A percentile compares a stretch with the other conserved stretches of the same genome.
phyloP scores from a whole-genome alignment of 257 asterid genomes.

The Catharanthus roseus region DNA sequence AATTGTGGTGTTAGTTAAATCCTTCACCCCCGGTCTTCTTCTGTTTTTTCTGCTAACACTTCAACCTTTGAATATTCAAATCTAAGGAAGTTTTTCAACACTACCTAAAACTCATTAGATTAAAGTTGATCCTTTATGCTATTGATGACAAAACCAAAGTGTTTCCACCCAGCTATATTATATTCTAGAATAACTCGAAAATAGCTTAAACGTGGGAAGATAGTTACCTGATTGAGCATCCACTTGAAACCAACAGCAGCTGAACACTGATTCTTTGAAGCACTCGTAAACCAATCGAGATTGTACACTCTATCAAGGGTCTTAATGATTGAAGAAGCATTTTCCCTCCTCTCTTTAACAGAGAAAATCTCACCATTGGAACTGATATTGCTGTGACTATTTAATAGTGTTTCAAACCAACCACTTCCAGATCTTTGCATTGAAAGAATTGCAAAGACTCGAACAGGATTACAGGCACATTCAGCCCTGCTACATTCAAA shows the following conservation, averaged over 20 bases:
- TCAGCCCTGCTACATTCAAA: constrained; percentile 45
- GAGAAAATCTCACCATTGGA: constrained; percentile 93
- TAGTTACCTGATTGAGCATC: constrained; percentile 89
- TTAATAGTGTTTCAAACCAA: constrained; percentile 91
- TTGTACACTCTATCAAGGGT: constrained; percentile 76
- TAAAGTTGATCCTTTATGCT: neutral
- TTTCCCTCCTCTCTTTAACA: constrained; percentile 55
- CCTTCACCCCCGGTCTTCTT: neutral
- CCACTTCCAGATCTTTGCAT: constrained; percentile 99
- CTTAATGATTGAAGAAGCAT: constrained; percentile 48
- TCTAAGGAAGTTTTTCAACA: neutral
- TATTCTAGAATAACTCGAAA: neutral
- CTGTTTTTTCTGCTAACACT: no score
- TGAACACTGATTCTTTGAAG: constrained; percentile 86
- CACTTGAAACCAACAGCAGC: constrained; percentile 95
- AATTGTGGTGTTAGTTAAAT: neutral
- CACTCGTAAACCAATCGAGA: constrained; percentile 75
- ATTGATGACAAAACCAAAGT: neutral
- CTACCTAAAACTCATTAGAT: no score
- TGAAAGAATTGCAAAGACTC: constrained; percentile 68
- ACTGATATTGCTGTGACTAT: constrained; percentile 79
- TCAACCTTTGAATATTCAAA: neutral
- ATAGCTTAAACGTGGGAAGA: neutral
- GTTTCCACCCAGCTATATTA: neutral
- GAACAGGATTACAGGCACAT: constrained; percentile 80